Percentiles rank a stretch among this genome's conserved stretches.
phyloP scores from a whole-genome alignment of 495 filamentous ascomycete species.

The Penicillium coprophilum region DNA sequence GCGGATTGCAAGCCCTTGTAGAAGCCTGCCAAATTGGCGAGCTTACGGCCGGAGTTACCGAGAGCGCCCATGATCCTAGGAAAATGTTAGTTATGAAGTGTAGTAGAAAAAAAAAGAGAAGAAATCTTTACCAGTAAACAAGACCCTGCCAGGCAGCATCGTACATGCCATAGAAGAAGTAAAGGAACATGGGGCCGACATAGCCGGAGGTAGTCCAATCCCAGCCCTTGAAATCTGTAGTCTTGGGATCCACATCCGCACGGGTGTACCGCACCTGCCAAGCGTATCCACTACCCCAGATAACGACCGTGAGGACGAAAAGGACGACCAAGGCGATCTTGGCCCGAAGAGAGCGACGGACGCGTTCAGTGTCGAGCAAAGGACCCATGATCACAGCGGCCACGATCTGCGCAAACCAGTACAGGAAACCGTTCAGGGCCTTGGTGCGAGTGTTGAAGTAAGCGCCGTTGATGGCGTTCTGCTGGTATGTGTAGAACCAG shows the following conservation, averaged over 20 bases:
- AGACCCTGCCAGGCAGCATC: slow-evolving; percentile 62
- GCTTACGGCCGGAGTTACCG: slow-evolving; percentile 84
- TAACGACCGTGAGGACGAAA: slow-evolving; percentile 41
- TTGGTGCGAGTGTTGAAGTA: slow-evolving; percentile 50
- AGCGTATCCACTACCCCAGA: slow-evolving; percentile 55
- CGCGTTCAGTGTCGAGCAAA: slow-evolving; percentile 38
- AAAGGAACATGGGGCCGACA: slow-evolving; percentile 52
- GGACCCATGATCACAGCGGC: slow-evolving; percentile 48
- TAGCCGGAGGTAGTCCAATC: slow-evolving; percentile 45
- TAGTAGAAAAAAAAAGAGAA: background rate
- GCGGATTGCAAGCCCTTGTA: slow-evolving; percentile 93
- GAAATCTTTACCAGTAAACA: slow-evolving; percentile 71
- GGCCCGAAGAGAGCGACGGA: slow-evolving; percentile 45
- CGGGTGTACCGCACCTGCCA: slow-evolving; percentile 49
- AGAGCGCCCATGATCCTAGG: slow-evolving; percentile 80
- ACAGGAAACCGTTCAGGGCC: slow-evolving; percentile 49
- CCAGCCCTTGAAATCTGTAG: slow-evolving; percentile 26
- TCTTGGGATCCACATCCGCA: slow-evolving; percentile 17
- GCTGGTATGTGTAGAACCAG: slow-evolving; percentile 76
- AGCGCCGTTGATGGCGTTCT: slow-evolving; percentile 52
- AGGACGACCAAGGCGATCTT: slow-evolving; percentile 40
- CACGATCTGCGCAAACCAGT: slow-evolving; percentile 55
- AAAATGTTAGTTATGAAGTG: slow-evolving; percentile 8
- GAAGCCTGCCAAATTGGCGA: slow-evolving; percentile 87
- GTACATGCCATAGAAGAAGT: slow-evolving; percentile 56